Conservation (phyloP, 495 filamentous ascomycete genomes). For the Parmelia sp. region DNA sequence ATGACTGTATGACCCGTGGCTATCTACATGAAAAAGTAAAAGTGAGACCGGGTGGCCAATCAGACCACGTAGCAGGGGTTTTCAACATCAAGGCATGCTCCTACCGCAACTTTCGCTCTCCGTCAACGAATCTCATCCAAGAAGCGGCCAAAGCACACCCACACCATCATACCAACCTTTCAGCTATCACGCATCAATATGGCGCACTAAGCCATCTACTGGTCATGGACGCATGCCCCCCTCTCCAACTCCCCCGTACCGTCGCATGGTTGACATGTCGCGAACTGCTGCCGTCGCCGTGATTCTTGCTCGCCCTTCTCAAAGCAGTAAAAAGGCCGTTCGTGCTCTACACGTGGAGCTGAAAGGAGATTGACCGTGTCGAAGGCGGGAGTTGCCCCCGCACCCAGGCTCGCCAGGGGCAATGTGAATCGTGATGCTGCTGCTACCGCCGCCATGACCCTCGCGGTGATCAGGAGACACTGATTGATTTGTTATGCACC, state of each 20-base stretch:
- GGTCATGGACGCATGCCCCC: slow-evolving; percentile 7
- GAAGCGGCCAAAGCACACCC: slow-evolving; percentile 29
- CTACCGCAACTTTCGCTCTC: slow-evolving; percentile 25
- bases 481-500: slow-evolving; percentile 10
- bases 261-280: slow-evolving; percentile 7
- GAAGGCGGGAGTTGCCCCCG: slow-evolving; percentile 14
- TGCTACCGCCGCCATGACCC: slow-evolving; percentile 16
- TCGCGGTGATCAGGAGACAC: slow-evolving; percentile 15
- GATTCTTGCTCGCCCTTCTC: slow-evolving; percentile 8
- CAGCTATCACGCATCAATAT: slow-evolving; percentile 16
- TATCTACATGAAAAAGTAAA: slow-evolving; percentile 1
- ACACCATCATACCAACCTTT: slow-evolving; percentile 19
- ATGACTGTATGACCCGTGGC: neutral
- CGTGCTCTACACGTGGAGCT: slow-evolving; percentile 9
- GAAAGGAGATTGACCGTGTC: slow-evolving; percentile 16
- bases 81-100: slow-evolving; percentile 29
- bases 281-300: too few relatives aligned
- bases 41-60: slow-evolving; percentile 32
- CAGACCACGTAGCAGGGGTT: slow-evolving; percentile 34
- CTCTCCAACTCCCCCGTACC: neutral
- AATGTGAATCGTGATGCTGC: slow-evolving; percentile 14
- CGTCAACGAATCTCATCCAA: slow-evolving; percentile 32
- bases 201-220: slow-evolving; percentile 16
- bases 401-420: neutral
- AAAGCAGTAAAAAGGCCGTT: slow-evolving; percentile 26